Conservation (phyloP, 257 asterid species). For the Solanum arcanum region DNA sequence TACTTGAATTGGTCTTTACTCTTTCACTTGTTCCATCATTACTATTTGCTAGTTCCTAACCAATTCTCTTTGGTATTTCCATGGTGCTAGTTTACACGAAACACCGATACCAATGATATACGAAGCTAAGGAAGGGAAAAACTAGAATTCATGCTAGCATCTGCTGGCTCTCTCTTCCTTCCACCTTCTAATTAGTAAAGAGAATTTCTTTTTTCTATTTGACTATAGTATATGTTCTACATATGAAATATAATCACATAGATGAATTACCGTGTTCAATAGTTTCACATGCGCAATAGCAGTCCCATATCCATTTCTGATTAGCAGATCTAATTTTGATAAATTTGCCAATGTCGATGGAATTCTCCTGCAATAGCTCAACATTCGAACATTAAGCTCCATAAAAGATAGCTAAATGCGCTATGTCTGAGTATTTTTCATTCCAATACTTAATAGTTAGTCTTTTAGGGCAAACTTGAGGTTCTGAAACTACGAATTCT, state of each 20-base stretch:
- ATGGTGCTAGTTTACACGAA: not conserved
- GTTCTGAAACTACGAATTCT: not conserved
- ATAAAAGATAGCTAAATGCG: not conserved
- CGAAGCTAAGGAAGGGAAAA: not conserved
- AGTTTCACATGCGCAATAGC: conserved; percentile 53
- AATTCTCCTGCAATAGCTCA: conserved; percentile 48
- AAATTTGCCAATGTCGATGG: conserved; percentile 61
- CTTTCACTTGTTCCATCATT: not conserved
- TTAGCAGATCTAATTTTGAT: conserved; percentile 54
- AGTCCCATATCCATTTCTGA: conserved; percentile 71
- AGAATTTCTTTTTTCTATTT: not conserved
- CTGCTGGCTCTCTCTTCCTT: not conserved
- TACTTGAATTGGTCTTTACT: not conserved
- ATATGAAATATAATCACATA: not conserved
- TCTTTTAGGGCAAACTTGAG: not conserved
- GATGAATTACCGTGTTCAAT: conserved; percentile 45
- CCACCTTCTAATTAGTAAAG: not conserved
- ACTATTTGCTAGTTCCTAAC: not conserved
- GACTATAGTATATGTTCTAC: not conserved
- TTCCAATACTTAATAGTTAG: not conserved
- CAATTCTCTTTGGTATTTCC: not conserved
- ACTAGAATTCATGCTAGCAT: not conserved
- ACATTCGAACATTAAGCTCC: not conserved
- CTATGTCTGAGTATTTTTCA: not conserved
- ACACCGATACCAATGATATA: not conserved